Evolutionary conservation across 78 protist genomes (phyloP).

Genomic region (Capsaspora owczarzaki): DNA sequence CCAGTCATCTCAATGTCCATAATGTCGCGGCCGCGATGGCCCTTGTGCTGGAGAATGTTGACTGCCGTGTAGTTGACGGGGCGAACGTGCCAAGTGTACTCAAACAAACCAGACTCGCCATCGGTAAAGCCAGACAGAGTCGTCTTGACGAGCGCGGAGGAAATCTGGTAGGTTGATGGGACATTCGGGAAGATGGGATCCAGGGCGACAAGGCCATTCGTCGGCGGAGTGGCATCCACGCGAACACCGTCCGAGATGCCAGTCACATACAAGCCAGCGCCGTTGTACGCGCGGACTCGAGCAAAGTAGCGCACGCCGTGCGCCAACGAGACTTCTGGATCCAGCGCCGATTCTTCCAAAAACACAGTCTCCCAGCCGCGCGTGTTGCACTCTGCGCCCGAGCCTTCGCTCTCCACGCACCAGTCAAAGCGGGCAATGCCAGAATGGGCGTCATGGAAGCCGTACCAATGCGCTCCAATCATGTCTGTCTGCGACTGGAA

Average conservation of each 20-base stretch:
- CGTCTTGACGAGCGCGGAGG: neutral
- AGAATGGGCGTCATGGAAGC: neutral
- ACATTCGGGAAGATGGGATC: neutral
- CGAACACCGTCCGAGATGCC: neutral
- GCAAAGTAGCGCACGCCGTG: neutral
- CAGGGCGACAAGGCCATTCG: neutral
- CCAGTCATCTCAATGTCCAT: neutral
- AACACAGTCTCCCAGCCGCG: too few relatives aligned
- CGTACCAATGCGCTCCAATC: slow-evolving; percentile 3
- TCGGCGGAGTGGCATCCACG: neutral
- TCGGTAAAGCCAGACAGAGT: neutral
- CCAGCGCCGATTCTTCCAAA: too few relatives aligned
- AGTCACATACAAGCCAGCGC: neutral
- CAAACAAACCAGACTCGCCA: neutral
- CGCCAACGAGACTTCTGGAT: too few relatives aligned
- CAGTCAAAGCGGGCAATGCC: neutral
- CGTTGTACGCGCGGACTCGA: neutral
- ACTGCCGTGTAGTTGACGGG: slow-evolving; percentile 3
- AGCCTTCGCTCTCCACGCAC: too few relatives aligned
- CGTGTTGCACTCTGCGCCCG: too few relatives aligned
- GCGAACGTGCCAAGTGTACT: neutral
- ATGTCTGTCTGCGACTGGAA: neutral
- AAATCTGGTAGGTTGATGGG: neutral
- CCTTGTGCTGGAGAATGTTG: neutral
- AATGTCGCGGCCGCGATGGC: neutral